Evolutionary conservation across 2,329 filamentous ascomycete genomes (phyloP), one percentile per base, ranked within the genome.

Genomic region (Pseudocercospora crystallina): DNA sequence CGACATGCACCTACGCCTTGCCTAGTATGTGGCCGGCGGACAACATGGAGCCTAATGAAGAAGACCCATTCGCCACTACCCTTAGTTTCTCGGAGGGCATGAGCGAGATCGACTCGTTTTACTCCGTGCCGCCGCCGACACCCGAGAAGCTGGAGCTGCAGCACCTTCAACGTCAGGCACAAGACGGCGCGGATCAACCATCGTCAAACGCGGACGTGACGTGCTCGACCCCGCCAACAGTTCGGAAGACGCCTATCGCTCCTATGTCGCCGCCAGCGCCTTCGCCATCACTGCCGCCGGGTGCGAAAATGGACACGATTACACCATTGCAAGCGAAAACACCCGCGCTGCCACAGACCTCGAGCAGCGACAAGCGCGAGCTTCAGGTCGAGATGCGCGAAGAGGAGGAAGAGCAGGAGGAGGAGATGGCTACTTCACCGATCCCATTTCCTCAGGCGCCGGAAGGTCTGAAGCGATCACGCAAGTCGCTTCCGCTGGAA

Each of bases 381-480:
- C 29, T 59, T 29, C 53, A 59, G n/a, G 56, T 47, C 5, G 56
- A 59, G 33, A 59, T 59, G 56, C 53, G 50, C 15, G 26, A 44
- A n/a, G 54, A 54, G 34, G 54, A 57, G 38, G 30, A 17, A 13
- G 32, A 43, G 14, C 43, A 66, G 41, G 20, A 26, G 3, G 20
- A 26, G 20, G 20, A 26, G 20, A 26, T 26, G 20, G 20, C 20
- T 26, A 26, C 20, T 7, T 26, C 20, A 26, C 20, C 20, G 3
- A 26, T 26, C 7, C 20, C 20, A 26, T 26, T 26, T 26, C 20
- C 20, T 4, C 20, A 26, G 20, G 20, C 20, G 20, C 20, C 20
- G 20, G 20, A 26, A 26, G 20, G 20, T 26, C 20, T 26, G 7
- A 26, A 26, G 20, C 20, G 20, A 26, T 26, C 20, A 26, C 20